Percentiles rank a stretch among this genome's conserved stretches.
Conservation (phyloP, 1,139 yeast genomes). For the Yamadazyma spencermartinsiae region DNA sequence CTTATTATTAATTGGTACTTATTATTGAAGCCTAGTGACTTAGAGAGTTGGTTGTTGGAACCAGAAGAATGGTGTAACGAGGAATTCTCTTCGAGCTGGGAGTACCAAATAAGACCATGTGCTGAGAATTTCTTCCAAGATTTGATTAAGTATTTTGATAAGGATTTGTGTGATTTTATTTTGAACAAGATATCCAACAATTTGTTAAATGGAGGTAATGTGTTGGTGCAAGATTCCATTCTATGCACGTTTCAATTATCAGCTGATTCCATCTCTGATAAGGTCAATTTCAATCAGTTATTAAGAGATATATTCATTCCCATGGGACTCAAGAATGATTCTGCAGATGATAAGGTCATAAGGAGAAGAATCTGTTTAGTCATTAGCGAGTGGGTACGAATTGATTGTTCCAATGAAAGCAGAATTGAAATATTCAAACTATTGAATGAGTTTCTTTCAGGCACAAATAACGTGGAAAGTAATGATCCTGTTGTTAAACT, state of each 20-base stretch:
- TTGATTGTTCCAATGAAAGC: constrained; percentile 60
- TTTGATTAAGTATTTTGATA: constrained; percentile 63
- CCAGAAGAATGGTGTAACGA: constrained; percentile 94
- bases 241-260: constrained; percentile 81
- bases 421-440: constrained; percentile 62
- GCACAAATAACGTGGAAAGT: constrained; percentile 30
- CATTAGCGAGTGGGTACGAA: constrained; percentile 77
- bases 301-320: constrained; percentile 65
- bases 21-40: constrained; percentile 68
- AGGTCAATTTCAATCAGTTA: constrained; percentile 62
- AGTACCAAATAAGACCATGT: constrained; percentile 82
- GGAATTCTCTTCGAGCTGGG: constrained; percentile 77
- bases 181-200: constrained; percentile 62
- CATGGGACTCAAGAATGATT: constrained; percentile 51
- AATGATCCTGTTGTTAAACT: constrained; percentile 76
- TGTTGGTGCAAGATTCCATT: constrained; percentile 75
- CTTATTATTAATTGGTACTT: constrained; percentile 72
- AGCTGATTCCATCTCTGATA: constrained; percentile 62
- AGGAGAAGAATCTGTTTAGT: constrained; percentile 76
- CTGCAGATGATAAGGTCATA: constrained; percentile 57
- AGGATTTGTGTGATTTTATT: constrained; percentile 59
- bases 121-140: constrained; percentile 85
- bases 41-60: constrained; percentile 78
- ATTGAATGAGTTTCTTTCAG: constrained; percentile 45
- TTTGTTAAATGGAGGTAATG: constrained; percentile 45